These are phyloP conservation scores for Salvia hispanica DNA, from an alignment of 257 asterid species.

Conservation along the genomic window DNA sequence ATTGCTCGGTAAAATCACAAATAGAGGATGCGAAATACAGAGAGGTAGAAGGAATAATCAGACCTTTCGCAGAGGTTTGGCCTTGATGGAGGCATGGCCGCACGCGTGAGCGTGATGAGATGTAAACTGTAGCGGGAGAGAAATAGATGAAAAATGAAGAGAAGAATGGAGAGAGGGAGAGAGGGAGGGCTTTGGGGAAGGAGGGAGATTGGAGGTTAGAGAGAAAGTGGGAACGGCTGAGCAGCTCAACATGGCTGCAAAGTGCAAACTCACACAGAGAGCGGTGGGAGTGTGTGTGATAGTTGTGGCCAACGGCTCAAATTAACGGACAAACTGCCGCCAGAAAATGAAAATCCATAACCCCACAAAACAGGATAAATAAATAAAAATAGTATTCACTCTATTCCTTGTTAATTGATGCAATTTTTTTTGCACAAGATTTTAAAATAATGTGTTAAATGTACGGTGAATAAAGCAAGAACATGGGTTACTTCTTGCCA, in stretches of 20 bases:
- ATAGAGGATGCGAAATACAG: neutral
- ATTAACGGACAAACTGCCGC: constrained; percentile 51
- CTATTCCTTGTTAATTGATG: too few species aligned
- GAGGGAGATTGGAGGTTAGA: constrained; percentile 27
- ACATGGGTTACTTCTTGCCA: too few species aligned
- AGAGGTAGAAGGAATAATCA: neutral
- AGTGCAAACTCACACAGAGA: constrained; percentile 31
- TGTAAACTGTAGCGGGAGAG: constrained; percentile 32
- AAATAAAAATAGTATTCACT: too few species aligned
- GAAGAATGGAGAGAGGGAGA: constrained; percentile 33
- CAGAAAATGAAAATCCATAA: constrained; percentile 36
- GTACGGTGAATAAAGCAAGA: too few species aligned
- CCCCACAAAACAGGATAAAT: neutral
- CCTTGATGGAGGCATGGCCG: constrained; percentile 22
- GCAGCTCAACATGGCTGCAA: constrained; percentile 42
- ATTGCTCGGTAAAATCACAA: neutral
- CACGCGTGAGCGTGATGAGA: constrained; percentile 29
- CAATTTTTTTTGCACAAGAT: too few species aligned
- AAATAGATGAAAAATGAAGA: constrained; percentile 31
- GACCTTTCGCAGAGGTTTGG: constrained; percentile 38
- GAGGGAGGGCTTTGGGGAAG: constrained; percentile 26
- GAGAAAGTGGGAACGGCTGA: constrained; percentile 34
- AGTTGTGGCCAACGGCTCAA: constrained; percentile 33
- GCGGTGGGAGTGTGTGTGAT: constrained; percentile 33
- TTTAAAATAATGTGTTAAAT: too few species aligned